Conservation (phyloP, 2,329 filamentous ascomycete species). For the Colletotrichum liriopes region DNA sequence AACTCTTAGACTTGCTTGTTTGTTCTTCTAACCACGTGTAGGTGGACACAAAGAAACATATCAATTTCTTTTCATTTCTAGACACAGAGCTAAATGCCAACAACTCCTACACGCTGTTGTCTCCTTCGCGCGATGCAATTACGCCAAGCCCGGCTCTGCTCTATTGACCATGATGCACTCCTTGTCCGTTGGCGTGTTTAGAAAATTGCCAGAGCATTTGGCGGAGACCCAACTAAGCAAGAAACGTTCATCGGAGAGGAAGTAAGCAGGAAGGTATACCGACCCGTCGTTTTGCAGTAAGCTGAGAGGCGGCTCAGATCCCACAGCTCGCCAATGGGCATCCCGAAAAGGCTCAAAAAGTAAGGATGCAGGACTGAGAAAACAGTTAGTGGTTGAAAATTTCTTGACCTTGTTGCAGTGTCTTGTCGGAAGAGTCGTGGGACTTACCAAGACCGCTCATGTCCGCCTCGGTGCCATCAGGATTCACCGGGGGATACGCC, state of each 20-base stretch:
- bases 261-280: conserved; percentile 75
- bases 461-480: conserved; percentile 54
- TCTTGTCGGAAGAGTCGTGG: background rate
- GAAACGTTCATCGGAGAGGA: conserved; percentile 73
- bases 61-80: no score
- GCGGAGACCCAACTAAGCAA: conserved; percentile 64
- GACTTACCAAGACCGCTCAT: conserved; percentile 57
- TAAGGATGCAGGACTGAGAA: conserved; percentile 62
- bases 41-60: no score
- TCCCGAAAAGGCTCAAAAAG: conserved; percentile 66
- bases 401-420: background rate
- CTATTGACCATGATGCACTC: no score
- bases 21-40: no score
- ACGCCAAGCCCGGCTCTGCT: background rate
- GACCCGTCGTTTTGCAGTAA: conserved; percentile 66
- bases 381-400: background rate
- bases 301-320: conserved; percentile 68
- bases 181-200: conserved; percentile 36
- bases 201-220: conserved; percentile 65
- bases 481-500: conserved; percentile 69
- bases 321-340: conserved; percentile 70
- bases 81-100: background rate
- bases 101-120: background rate
- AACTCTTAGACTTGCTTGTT: no score
- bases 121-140: no score